Evolutionary conservation across 495 filamentous ascomycete genomes (phyloP), one percentile per base, ranked within the genome.

Genomic region (Astrocystis sublimbata): DNA sequence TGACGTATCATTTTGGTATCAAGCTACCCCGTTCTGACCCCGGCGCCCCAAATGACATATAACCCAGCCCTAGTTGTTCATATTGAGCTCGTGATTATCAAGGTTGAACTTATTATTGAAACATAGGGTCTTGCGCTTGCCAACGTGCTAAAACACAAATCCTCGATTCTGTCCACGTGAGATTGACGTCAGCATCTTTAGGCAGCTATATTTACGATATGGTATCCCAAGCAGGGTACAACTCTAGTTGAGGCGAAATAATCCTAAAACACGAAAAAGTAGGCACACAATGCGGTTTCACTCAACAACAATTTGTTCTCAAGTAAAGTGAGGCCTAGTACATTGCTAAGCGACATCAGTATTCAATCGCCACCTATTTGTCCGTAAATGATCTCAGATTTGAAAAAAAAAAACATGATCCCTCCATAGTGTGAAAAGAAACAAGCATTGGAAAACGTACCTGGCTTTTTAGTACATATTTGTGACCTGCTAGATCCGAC

Each of bases 131-230:
- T 2, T 31, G 13, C 13, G 5, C 12, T 38, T 21, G 3, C 43
- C 38, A 15, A 24, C 36, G 36, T 56, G 41, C 53, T 26, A 56
- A 17, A 56, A 56, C 2, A 56, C 53, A 4, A 30, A 56, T 19
- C 53, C 53, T n/a, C n/a, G n/a, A n/a, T n/a, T n/a, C n/a, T 1
- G 23, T 19, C 36, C 38, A 28, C 5, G 36, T 28, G 5, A 56
- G 53, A 9, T 43, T 31, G 3, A 30, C 21, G 19, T 26, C 15
- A 3, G 9, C 3, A 8, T 56, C 28, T 5, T 30, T 1, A 26
- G n/a, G n/a, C n/a, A n/a, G n/a, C n/a, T n/a, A n/a, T n/a, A n/a
- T n/a, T n/a, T n/a, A n/a, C n/a, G n/a, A n/a, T n/a, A n/a, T n/a
- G n/a, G n/a, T n/a, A n/a, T n/a, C n/a, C n/a, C n/a, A n/a, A n/a